Base-by-base conservation (phyloP, 1,284 basidiomycete species). In the Melanopsichium pennsylvanicum region DNA sequence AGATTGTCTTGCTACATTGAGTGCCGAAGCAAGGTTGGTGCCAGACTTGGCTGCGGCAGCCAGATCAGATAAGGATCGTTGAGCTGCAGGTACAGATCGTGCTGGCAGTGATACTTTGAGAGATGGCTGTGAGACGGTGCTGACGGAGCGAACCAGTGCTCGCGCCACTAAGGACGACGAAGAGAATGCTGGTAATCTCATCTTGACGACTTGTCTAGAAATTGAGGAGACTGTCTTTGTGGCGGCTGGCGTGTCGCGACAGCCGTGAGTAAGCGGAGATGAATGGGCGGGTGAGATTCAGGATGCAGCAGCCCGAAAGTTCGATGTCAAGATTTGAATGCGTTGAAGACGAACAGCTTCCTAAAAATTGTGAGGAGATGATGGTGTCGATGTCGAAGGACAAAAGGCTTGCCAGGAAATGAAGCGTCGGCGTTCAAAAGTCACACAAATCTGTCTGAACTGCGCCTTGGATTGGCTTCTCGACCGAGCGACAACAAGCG, bases 381-480 rank as follows among this genome's bases (percentile, higher is more conserved):
- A 29, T 29, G 27, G 27, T 29, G 27, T n/a, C n/a, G 36, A 47
- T 11, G 19, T 10, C 7, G 27, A 23, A 36, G 16, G 18, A 19
- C 18, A 16, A 19, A 36, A 19, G 8, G 34, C n/a, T n/a, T n/a
- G n/a, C 18, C n/a, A 19, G n/a, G 18, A 18, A 31, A 47, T 34
- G 12, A 22, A 29, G 44, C 18, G 35, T 46, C 38, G 43, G 43
- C 15, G 37, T 35, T 11, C 18, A 45, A 47, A 49, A 51, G 56
- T 51, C 56, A 47, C 39, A 41, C 38, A 7, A 7, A 29, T 13
- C 13, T 29, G 44, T 35, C 43, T 29, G 23, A 43, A 56, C 54
- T 57, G 60, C 51, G 57, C 57, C 39, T 60, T 48, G 41, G 16
- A 47, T 60, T 39, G 34, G 27, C n/a, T 48, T 39, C 13, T 21